A percentile compares a stretch with the other conserved stretches of the same genome.
Evolutionary conservation across 169 alveolate genomes (phyloP).

Genomic region (Amoebophrya sp.): DNA sequence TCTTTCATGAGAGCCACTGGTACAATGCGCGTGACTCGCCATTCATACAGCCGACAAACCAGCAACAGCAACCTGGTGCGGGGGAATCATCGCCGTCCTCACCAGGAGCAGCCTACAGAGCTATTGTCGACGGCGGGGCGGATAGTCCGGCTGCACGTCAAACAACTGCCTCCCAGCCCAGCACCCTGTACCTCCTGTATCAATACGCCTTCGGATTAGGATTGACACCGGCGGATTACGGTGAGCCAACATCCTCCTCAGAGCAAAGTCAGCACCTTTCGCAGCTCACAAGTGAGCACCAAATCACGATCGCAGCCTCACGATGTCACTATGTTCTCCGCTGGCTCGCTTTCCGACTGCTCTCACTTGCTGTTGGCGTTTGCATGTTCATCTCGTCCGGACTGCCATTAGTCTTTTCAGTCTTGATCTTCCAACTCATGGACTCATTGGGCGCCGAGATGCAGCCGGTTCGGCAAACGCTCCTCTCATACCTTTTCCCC

Average conservation of each 20-base stretch:
- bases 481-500: neutral
- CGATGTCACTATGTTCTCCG: neutral
- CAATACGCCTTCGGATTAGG: no score
- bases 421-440: neutral
- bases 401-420: neutral
- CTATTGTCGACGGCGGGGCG: no score
- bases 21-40: neutral
- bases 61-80: neutral
- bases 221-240: no score
- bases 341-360: neutral
- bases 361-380: neutral
- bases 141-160: no score
- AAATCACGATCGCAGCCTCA: no score
- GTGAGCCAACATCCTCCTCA: no score
- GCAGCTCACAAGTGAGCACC: no score
- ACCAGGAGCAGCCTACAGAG: no score
- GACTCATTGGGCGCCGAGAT: neutral
- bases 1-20: neutral
- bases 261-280: no score
- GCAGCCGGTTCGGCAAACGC: neutral
- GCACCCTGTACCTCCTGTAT: no score
- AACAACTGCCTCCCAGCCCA: no score
- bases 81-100: no score
- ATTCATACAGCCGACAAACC: neutral
- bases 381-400: conserved; percentile 2